Evolutionary conservation across 768 basidiomycete genomes (phyloP).

Genomic region (Paxillus ammoniavirescens): DNA sequence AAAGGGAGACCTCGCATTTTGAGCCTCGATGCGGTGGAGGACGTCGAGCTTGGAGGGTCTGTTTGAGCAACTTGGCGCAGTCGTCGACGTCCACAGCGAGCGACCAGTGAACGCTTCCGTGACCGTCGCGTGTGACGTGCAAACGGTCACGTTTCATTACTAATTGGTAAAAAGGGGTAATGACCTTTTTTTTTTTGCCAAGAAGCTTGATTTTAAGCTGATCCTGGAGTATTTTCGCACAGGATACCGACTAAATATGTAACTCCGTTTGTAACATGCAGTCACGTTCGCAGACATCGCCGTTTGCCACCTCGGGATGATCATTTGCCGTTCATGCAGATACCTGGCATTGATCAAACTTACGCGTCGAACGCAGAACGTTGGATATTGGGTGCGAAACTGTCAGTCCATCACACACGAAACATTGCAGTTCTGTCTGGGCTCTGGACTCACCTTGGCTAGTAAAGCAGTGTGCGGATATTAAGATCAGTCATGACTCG

Average conservation of each 20-base stretch:
- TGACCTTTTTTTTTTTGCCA: neutral
- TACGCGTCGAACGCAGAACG: too few species aligned
- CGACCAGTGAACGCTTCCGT: slow-evolving; percentile 23
- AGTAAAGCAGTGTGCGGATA: too few species aligned
- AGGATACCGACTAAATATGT: neutral
- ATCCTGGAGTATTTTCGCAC: neutral
- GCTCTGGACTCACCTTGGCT: too few species aligned
- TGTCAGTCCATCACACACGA: too few species aligned
- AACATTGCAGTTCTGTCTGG: too few species aligned
- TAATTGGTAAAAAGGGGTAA: slow-evolving; percentile 4
- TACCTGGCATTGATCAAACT: too few species aligned
- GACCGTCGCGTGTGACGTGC: slow-evolving; percentile 32
- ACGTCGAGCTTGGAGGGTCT: slow-evolving; percentile 16
- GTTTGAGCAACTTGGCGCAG: slow-evolving; percentile 22
- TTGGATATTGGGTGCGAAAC: too few species aligned
- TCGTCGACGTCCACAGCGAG: slow-evolving; percentile 40
- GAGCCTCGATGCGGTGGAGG: slow-evolving; percentile 6
- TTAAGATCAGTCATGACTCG: too few species aligned
- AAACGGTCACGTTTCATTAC: slow-evolving; percentile 28
- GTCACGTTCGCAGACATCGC: too few species aligned
- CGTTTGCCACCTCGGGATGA: too few species aligned
- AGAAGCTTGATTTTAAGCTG: slow-evolving; percentile 10
- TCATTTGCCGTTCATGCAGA: too few species aligned
- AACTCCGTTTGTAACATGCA: too few species aligned
- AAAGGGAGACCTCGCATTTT: slow-evolving; percentile 65